Evolutionary conservation across 2,329 filamentous ascomycete species (phyloP), one percentile per base, ranked within the genome.

Genomic region (Ascochyta clinopodiicola): DNA sequence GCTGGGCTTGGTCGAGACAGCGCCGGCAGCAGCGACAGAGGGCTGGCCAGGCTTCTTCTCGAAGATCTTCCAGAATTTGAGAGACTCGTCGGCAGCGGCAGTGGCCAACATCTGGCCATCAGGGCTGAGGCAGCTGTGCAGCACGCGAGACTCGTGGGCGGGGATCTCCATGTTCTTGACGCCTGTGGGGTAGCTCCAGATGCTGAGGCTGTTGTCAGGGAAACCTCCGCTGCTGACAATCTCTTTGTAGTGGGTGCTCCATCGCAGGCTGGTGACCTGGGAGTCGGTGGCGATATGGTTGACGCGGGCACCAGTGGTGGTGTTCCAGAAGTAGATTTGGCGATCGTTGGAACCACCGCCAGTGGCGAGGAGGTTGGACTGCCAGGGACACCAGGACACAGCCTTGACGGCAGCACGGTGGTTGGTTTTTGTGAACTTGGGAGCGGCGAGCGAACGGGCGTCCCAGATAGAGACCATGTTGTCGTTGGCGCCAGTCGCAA

Each of bases 11-110:
- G 94, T 94, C 77, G 85, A 86, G 44, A 88, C 88, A 56, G 89
- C 82, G 60, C 87, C 87, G 55, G 88, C 84, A 66, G 86, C 84
- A 50, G 87, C 82, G 29, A 82, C 74, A 44, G 86, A 85, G 46
- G 88, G 85, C 57, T 85, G 81, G 56, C 92, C 92, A 17, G 93
- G 83, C 86, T 97, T 98, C 86, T 96, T 97, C 85, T 99, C 95
- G 73, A 99, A 99, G 68, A 99, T 85, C 87, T 99, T 99, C 95
- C 95, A 99, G 84, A 99, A 99, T 82, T 99, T 99, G 77, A 99
- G 84, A 73, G 89, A 94, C 83, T 99, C 95, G 71, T 99, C 95
- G 34, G 94, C 93, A 67, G 94, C 89, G 57, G 95, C 94, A 46
- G 95, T 99, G 45, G 95, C 95, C 51, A 99, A 86, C 87, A 97